Evolutionary conservation across 2,329 filamentous ascomycete genomes (phyloP), one percentile per base, ranked within the genome.

Genomic region (Pseudopithomyces chartarum): DNA sequence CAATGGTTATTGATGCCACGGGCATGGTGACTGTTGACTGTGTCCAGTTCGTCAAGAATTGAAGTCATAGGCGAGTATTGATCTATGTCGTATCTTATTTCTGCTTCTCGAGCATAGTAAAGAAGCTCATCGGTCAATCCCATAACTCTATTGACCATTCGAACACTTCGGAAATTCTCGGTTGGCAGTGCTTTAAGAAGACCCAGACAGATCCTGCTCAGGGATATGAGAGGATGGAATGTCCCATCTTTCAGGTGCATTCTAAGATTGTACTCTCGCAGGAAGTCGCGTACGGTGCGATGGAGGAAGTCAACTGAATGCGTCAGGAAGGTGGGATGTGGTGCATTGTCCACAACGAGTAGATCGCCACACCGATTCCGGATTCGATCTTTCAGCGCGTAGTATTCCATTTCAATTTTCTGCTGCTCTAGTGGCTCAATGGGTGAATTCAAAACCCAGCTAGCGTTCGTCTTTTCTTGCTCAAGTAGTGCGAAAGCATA

Each of bases 301-400:
- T 66, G 63, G 6, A 66, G 53, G 33, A 63, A 66, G 23, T 56
- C 57, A 4, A 64, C 55, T 15, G 22, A 39, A 22, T 34, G 47
- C n/a, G 51, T 54, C 12, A 60, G n/a, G 39, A 56, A 59, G 2
- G 43, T 3, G 3, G 60, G 54, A 40, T 63, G 54, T n/a, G 51
- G 38, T 19, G 44, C 10, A 17, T 44, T 26, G 22, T 59, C 55
- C 4, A 66, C 56, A 15, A 62, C 48, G 2, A 67, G 56, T 2
- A 67, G 56, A 17, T 67, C 65, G 6, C 60, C 49, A n/a, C 63
- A 65, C 42, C 65, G 52, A 42, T 60, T 64, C 3, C 43, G 57
- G 8, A 65, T 38, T 12, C 52, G 57, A 17, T 43, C 52, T 36
- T 54, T 56, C 54, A 36, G 59, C 3, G n/a, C 33, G 0, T 17